Evolutionary conservation across 306 rosid genomes (phyloP).

Genomic region (Dryas alaskensis): DNA sequence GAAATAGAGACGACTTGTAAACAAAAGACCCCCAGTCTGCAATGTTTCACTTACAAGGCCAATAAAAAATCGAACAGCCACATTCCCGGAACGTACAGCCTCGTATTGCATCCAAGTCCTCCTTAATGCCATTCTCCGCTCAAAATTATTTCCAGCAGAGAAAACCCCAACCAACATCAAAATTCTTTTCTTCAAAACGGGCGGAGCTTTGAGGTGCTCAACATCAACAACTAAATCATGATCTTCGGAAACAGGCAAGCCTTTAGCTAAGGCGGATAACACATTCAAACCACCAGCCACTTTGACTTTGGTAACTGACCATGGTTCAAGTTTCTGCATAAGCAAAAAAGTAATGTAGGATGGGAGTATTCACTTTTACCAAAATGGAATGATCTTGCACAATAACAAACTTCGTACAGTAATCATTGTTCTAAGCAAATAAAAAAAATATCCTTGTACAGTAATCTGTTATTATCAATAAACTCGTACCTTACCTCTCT

Average conservation of each 20-base stretch:
- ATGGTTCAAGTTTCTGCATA: slow-evolving; percentile 90
- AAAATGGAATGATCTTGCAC: background rate
- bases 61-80: slow-evolving; percentile 86
- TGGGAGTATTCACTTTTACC: slow-evolving; percentile 26
- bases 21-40: background rate
- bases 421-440: background rate
- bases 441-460: background rate
- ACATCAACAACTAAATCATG: slow-evolving; percentile 55
- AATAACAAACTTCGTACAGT: slow-evolving; percentile 6
- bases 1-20: background rate
- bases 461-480: slow-evolving; percentile 18
- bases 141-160: slow-evolving; percentile 90
- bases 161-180: slow-evolving; percentile 77
- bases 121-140: slow-evolving; percentile 90
- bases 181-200: slow-evolving; percentile 54
- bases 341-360: slow-evolving; percentile 25
- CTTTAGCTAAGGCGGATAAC: slow-evolving; percentile 85
- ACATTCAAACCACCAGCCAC: slow-evolving; percentile 60
- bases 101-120: slow-evolving; percentile 95
- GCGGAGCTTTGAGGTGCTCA: slow-evolving; percentile 73
- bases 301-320: slow-evolving; percentile 67
- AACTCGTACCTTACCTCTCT: slow-evolving; percentile 81
- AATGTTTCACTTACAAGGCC: slow-evolving; percentile 77
- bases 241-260: slow-evolving; percentile 86
- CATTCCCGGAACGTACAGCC: slow-evolving; percentile 74